Evolutionary conservation across 805 yeast species (phyloP).

Genomic region (Candida nemodendra): DNA sequence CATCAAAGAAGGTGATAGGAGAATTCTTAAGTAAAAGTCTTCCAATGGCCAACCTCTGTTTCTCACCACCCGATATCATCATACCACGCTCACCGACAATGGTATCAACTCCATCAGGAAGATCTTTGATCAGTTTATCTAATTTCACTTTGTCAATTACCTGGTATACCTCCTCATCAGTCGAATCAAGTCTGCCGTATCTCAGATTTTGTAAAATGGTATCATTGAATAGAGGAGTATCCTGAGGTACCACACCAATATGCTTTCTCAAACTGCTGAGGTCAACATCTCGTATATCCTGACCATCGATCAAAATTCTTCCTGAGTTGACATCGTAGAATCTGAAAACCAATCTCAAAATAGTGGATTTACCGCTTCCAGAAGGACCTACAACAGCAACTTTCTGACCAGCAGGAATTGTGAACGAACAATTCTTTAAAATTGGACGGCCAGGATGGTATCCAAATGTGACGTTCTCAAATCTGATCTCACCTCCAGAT

Average conservation of each 20-base stretch:
- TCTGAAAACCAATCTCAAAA: conserved; percentile 78
- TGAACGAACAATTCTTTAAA: conserved; percentile 73
- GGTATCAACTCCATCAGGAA: conserved; percentile 84
- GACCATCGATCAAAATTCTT: conserved; percentile 80
- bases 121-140: conserved; percentile 54
- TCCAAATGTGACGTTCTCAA: conserved; percentile 91
- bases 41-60: conserved; percentile 92
- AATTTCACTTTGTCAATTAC: conserved; percentile 73
- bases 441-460: conserved; percentile 89
- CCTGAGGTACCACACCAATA: conserved; percentile 96
- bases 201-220: conserved; percentile 83
- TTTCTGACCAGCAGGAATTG: conserved; percentile 85
- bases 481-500: conserved; percentile 71
- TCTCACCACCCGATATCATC: conserved; percentile 99
- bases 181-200: conserved; percentile 76
- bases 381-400: conserved; percentile 97
- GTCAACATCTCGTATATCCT: conserved; percentile 73
- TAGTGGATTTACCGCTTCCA: conserved; percentile 93
- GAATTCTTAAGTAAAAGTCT: conserved; percentile 82
- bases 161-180: conserved; percentile 63
- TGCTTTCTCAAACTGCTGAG: conserved; percentile 69
- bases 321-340: conserved; percentile 85
- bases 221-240: conserved; percentile 92
- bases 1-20: conserved; percentile 92
- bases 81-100: conserved; percentile 96